Evolutionary conservation across 2,329 filamentous ascomycete genomes (phyloP), one percentile per base, ranked within the genome.

Genomic region (Exophiala oligosperma): DNA sequence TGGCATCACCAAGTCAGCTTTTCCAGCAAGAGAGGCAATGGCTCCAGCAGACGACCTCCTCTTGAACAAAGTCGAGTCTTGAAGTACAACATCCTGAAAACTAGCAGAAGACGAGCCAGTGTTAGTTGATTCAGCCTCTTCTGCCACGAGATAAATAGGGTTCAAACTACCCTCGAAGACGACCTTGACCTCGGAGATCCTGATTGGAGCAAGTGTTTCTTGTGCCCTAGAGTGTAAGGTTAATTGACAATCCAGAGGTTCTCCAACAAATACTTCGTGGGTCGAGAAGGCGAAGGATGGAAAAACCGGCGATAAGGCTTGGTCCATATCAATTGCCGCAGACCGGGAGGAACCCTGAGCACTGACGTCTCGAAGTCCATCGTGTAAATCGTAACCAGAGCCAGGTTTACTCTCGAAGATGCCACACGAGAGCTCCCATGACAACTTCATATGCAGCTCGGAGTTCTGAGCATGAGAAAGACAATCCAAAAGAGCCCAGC

Each of bases 1-100:
- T 9, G 74, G 72, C 44, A 97, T 74, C 0, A 80, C 84, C 54
- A 97, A 74, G 70, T 92, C 79, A 7, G 83, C 81, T 9, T 74
- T 68, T 0, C 88, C 88, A 40, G 74, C 71, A 53, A 87, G 75
- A n/a, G 74, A 72, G 29, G 70, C 56, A 52, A 75, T 59, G 6
- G 59, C 68, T 48, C 78, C 64, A 6, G 70, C 66, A 52, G 71
- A 69, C 17, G 73, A 72, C 61, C 72, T 66, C 59, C 72, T 49
- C 48, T 62, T 64, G 11, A 64, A 60, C 3, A 68, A 62, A 53
- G 64, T 62, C 4, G 70, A 68, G 43, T 76, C 73, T 35, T 67
- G 69, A 23, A 77, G 64, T n/a, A 66, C 60, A 40, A 75, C 59
- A 26, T 71, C 66, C 35, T 68, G 64, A 52, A 77, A 70, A 8